Base-by-base conservation (phyloP, 306 rosid genomes). In the Fragaria nilgerrensis region DNA sequence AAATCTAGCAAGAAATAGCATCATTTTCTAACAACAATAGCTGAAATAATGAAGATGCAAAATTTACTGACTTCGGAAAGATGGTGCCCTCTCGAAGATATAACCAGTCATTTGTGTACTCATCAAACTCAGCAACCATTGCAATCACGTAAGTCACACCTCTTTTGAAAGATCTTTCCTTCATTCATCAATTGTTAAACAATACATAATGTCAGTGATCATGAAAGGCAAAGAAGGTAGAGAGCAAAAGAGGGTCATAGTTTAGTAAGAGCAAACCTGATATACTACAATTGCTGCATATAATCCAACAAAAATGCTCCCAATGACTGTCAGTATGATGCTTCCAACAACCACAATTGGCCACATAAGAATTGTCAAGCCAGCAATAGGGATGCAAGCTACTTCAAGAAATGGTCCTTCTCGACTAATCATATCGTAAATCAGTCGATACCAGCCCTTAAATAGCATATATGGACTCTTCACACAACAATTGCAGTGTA, bases 371-470 rank as follows among this genome's bases (percentile, higher is more conserved):
- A 93, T 86, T 59, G 92, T 89, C 87, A 93, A 84, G 66, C 97
- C 97, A 77, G 97, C 96, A 79, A 93, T 83, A 12, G 97, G 97
- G 71, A 93, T 83, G 83, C 97, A 93, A 71, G 89, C 97, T 58
- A 89, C 87, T 86, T 93, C 97, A 49, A 89, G 96, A 85, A 93
- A 93, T 66, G 97, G 97, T 17, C 97, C 96, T 85, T 93, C 97
- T 55, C 97, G 88, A 85, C 91, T 80, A 62, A 90, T 84, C 75
- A 93, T 83, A 81, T 91, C 97, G 34, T 89, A 94, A 43, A 82
- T 55, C 16, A 91, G 90, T 68, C 92, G 77, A 77, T 83, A 91
- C 97, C 97, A 91, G 17, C 97, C 97, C 78, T 86, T 89, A 77
- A 91, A 84, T 83, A 91, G 76, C 82, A 91, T 74, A 75, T 78